Evolutionary conservation across 2,329 filamentous ascomycete species (phyloP).

Genomic region (Ceratocystis destructans): DNA sequence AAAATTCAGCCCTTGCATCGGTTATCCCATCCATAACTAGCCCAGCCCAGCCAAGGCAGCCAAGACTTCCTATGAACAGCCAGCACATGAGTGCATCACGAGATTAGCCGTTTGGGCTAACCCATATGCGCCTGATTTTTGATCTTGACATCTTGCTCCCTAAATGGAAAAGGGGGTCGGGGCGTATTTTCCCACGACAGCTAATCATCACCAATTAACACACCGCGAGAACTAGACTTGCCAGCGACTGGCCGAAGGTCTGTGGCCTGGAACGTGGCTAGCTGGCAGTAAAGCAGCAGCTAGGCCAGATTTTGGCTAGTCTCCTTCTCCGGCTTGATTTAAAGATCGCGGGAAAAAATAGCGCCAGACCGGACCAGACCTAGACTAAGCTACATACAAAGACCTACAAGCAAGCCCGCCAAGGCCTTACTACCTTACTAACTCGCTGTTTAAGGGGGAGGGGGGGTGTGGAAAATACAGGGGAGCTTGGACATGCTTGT

Average conservation of each 20-base stretch:
- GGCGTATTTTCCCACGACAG: too few relatives aligned
- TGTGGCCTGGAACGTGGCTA: neutral
- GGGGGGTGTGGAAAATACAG: too few relatives aligned
- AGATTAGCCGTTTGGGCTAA: neutral
- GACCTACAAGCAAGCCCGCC: too few relatives aligned
- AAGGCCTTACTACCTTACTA: too few relatives aligned
- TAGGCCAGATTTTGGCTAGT: neutral
- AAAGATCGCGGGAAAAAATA: neutral
- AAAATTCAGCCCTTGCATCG: slow-evolving; percentile 9
- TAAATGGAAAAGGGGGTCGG: too few relatives aligned
- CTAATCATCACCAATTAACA: too few relatives aligned
- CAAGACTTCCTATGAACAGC: neutral
- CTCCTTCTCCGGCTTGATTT: neutral
- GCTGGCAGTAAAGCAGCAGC: neutral
- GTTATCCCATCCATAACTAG: neutral
- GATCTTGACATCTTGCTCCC: neutral
- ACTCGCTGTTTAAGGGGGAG: too few relatives aligned
- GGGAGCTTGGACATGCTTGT: too few relatives aligned
- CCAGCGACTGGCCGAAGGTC: neutral
- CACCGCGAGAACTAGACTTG: too few relatives aligned
- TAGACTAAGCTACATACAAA: neutral
- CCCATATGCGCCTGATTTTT: neutral
- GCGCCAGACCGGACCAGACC: neutral
- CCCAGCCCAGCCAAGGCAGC: neutral
- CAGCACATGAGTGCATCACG: neutral